Conservation (phyloP, 768 basidiomycete species). For the Termitomyces sp. region DNA sequence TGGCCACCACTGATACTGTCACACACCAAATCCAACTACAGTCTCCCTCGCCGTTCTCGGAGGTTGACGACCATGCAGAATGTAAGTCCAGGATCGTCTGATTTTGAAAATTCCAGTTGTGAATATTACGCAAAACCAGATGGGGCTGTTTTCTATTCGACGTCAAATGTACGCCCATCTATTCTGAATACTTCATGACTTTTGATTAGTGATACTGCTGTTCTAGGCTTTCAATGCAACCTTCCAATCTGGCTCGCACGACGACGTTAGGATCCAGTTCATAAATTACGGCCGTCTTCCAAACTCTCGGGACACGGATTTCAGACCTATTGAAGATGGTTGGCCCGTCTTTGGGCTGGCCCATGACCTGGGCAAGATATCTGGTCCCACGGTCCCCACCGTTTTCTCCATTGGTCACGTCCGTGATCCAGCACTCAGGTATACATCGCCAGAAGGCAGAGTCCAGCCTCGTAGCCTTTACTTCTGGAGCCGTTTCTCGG, state of each 20-base stretch:
- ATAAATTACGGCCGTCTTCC: constrained; percentile 46
- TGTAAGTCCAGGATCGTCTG: constrained; percentile 21
- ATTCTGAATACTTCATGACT: not conserved
- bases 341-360: constrained; percentile 65
- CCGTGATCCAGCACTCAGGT: constrained; percentile 44
- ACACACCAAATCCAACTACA: constrained; percentile 13
- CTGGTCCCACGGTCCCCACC: constrained; percentile 26
- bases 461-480: constrained; percentile 38
- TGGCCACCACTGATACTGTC: constrained; percentile 7
- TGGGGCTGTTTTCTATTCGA: constrained; percentile 62
- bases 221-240: constrained; percentile 40
- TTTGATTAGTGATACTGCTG: not conserved
- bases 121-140: constrained; percentile 30
- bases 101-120: constrained; percentile 1
- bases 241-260: constrained; percentile 52
- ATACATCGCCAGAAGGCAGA: constrained; percentile 41
- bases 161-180: constrained; percentile 34
- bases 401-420: constrained; percentile 45
- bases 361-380: constrained; percentile 49
- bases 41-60: constrained; percentile 5
- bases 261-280: constrained; percentile 51
- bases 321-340: constrained; percentile 48
- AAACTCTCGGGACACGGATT: constrained; percentile 50
- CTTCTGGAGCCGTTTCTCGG: constrained; percentile 38
- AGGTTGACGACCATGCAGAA: constrained; percentile 48